Conservation (phyloP, 2,329 filamentous ascomycete genomes). For the Orbilia javanica region DNA sequence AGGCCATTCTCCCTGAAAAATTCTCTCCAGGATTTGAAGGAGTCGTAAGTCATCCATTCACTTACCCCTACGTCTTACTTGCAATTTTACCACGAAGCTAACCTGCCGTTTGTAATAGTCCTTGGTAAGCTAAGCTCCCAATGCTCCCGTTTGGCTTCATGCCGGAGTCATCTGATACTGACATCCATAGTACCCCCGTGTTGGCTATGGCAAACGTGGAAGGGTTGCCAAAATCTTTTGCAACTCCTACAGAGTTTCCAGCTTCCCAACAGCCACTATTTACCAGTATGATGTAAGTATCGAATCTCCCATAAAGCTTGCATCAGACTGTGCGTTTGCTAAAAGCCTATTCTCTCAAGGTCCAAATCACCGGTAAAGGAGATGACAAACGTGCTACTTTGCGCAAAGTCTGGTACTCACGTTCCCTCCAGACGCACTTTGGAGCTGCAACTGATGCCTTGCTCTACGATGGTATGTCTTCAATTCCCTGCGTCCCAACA, state of each 20-base stretch:
- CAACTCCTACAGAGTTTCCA: conserved; percentile 80
- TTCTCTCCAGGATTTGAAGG: conserved; percentile 33
- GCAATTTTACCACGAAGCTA: conserved; percentile 11
- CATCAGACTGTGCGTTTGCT: conserved; percentile 16
- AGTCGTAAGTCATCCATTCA: conserved; percentile 20
- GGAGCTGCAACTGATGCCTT: conserved; percentile 64
- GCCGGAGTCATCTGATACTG: conserved; percentile 53
- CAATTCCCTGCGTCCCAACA: background rate
- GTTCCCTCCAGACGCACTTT: conserved; percentile 71
- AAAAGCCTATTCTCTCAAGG: no score
- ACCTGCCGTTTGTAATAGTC: conserved; percentile 30
- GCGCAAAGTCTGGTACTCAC: conserved; percentile 81
- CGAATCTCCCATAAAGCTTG: background rate
- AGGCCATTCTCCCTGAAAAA: conserved; percentile 27
- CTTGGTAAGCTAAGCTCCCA: conserved; percentile 59
- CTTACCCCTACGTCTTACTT: background rate
- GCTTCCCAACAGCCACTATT: conserved; percentile 73
- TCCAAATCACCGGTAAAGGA: conserved; percentile 67
- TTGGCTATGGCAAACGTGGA: conserved; percentile 71
- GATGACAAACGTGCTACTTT: conserved; percentile 75
- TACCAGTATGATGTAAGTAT: conserved; percentile 86
- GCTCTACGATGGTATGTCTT: conserved; percentile 61
- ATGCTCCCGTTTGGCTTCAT: background rate
- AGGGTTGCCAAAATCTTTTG: conserved; percentile 67
- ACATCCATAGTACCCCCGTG: conserved; percentile 65